These are phyloP conservation scores for Russula dissimulans DNA, from an alignment of 768 basidiomycete species.

Conservation along the genomic window DNA sequence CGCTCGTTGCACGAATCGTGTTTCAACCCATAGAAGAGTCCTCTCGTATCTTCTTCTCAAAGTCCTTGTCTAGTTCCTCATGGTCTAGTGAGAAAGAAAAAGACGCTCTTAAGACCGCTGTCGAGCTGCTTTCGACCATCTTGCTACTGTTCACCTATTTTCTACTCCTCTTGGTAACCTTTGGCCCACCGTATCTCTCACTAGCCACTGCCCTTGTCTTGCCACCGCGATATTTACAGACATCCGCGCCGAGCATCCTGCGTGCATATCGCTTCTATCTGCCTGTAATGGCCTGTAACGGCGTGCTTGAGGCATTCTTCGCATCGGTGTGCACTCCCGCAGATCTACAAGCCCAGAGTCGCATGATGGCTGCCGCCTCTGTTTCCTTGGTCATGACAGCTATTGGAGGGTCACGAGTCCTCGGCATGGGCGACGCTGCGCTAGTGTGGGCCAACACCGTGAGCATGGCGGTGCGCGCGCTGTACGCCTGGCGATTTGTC, in stretches of 20 bases:
- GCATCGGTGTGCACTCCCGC: constrained; percentile 60
- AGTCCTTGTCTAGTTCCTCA: constrained; percentile 26
- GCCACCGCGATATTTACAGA: constrained; percentile 56
- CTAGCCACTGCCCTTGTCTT: constrained; percentile 61
- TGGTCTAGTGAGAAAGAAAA: not conserved
- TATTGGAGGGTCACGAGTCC: constrained; percentile 33
- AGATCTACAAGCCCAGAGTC: constrained; percentile 63
- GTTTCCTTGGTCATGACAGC: constrained; percentile 52
- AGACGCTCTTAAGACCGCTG: constrained; percentile 29
- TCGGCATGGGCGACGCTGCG: constrained; percentile 52
- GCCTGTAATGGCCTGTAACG: constrained; percentile 84
- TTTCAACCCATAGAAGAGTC: constrained; percentile 97
- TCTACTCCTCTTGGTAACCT: constrained; percentile 60
- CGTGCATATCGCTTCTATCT: constrained; percentile 80
- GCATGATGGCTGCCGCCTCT: constrained; percentile 80
- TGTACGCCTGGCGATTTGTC: constrained; percentile 48
- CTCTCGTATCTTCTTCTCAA: constrained; percentile 82
- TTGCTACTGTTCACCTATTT: constrained; percentile 63
- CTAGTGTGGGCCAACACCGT: constrained; percentile 71
- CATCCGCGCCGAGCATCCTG: constrained; percentile 75
- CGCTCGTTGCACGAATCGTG: constrained; percentile 81
- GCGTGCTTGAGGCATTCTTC: constrained; percentile 85
- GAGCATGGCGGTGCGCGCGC: constrained; percentile 54
- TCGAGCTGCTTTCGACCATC: constrained; percentile 36
- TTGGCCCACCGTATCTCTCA: constrained; percentile 68